Conservation (phyloP, 805 yeast species). For the Cyberlindnera americana region DNA sequence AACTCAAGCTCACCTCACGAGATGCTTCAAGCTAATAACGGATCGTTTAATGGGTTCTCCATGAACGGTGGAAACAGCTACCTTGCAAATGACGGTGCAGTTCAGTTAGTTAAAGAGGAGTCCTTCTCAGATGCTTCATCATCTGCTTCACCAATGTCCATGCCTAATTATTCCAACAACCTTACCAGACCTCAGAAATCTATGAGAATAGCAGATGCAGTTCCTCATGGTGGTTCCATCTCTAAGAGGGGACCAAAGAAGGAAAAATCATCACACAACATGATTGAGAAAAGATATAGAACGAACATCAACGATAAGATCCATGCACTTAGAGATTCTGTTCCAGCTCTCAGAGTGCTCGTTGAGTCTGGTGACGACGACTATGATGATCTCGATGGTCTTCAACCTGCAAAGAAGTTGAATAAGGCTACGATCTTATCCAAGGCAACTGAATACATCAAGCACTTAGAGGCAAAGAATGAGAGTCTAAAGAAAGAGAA, state of each 20-base stretch:
- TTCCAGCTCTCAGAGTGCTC: slow-evolving; percentile 53
- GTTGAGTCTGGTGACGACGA: slow-evolving; percentile 48
- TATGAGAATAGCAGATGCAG: slow-evolving; percentile 23
- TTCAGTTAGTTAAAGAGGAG: slow-evolving; percentile 16
- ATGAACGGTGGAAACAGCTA: not conserved
- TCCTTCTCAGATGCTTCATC: slow-evolving; percentile 16
- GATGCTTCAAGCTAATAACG: slow-evolving; percentile 1
- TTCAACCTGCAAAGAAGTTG: slow-evolving; percentile 70
- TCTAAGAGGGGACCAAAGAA: slow-evolving; percentile 31
- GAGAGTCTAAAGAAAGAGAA: slow-evolving; percentile 47
- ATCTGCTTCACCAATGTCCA: slow-evolving; percentile 15
- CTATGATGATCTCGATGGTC: slow-evolving; percentile 66
- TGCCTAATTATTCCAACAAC: slow-evolving; percentile 3
- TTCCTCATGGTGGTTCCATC: slow-evolving; percentile 23
- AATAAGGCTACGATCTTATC: slow-evolving; percentile 75
- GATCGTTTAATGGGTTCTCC: slow-evolving; percentile 8
- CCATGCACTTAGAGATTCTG: slow-evolving; percentile 57
- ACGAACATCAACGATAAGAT: slow-evolving; percentile 70
- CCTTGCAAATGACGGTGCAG: not conserved
- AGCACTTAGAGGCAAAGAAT: slow-evolving; percentile 65
- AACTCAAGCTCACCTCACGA: slow-evolving; percentile 18
- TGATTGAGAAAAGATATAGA: slow-evolving; percentile 70
- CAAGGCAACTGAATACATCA: slow-evolving; percentile 75
- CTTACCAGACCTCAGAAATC: slow-evolving; percentile 3
- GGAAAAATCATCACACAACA: slow-evolving; percentile 62